phyloP scores from a whole-genome alignment of 2,329 filamentous ascomycete species.

The Ophiostoma sp. region DNA sequence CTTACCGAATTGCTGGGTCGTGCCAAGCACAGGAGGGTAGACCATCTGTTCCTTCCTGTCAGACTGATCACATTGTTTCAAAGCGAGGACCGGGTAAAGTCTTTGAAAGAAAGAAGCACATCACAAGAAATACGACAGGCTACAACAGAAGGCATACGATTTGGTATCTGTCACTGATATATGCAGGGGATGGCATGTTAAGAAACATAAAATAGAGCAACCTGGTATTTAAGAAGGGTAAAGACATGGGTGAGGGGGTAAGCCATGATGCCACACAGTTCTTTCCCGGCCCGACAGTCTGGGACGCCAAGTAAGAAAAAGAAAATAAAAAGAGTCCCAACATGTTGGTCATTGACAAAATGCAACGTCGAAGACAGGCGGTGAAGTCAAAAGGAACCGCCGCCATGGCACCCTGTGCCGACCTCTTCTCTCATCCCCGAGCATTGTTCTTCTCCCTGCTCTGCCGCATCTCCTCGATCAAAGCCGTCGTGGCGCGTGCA shows the following conservation, averaged over 20 bases:
- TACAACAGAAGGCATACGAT: background rate
- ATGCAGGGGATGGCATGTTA: too few species aligned
- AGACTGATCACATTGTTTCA: background rate
- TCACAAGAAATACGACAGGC: background rate
- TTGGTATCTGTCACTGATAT: too few species aligned
- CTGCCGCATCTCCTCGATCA: background rate
- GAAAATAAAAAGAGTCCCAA: background rate
- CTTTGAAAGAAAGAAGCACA: background rate
- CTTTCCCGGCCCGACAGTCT: background rate
- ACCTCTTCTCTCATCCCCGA: background rate
- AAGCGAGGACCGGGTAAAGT: background rate
- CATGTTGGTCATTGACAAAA: background rate
- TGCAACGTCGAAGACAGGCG: background rate
- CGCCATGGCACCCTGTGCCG: too few species aligned
- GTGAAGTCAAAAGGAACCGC: background rate
- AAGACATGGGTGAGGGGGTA: background rate
- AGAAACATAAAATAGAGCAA: too few species aligned
- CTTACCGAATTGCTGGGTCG: background rate
- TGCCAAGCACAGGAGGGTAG: background rate
- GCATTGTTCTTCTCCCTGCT: background rate
- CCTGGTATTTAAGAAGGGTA: background rate
- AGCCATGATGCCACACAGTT: background rate
- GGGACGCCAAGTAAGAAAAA: background rate
- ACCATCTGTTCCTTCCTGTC: background rate
- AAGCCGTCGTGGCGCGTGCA: background rate